Conservation (phyloP, 257 asterid genomes). For the Capsicum chinense region DNA sequence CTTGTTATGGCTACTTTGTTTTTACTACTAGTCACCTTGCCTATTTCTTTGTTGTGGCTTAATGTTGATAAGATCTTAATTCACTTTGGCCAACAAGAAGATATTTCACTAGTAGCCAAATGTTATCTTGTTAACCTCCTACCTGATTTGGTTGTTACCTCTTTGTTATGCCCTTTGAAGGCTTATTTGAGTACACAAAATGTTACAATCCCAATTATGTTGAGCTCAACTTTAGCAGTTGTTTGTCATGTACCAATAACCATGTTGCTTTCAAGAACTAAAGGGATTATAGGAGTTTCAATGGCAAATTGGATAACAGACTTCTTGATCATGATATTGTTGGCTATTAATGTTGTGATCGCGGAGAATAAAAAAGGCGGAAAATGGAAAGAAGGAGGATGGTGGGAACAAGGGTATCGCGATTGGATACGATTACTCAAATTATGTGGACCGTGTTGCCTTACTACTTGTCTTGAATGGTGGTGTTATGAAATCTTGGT, state of each 20-base stretch:
- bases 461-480: conserved; percentile 91
- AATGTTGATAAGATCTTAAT: conserved; percentile 66
- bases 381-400: conserved; percentile 69
- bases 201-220: conserved; percentile 68
- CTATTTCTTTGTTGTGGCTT: conserved; percentile 72
- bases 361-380: conserved; percentile 50
- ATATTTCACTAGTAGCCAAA: conserved; percentile 60
- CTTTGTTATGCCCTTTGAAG: conserved; percentile 72
- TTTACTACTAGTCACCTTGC: conserved; percentile 49
- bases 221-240: conserved; percentile 63
- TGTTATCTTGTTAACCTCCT: conserved; percentile 60
- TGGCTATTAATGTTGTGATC: conserved; percentile 51
- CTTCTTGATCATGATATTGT: conserved; percentile 42
- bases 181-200: conserved; percentile 74
- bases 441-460: conserved; percentile 77
- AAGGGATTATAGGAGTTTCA: conserved; percentile 71
- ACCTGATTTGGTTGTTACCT: conserved; percentile 68
- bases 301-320: conserved; percentile 85
- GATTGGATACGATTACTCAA: conserved; percentile 63
- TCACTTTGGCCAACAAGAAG: conserved; percentile 69
- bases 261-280: conserved; percentile 52
- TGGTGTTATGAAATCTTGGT: conserved; percentile 89
- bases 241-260: conserved; percentile 68
- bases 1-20: conserved; percentile 61
- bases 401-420: conserved; percentile 58